Conservation (phyloP, 2,329 filamentous ascomycete species). For the Pestalotiopsis sp. region DNA sequence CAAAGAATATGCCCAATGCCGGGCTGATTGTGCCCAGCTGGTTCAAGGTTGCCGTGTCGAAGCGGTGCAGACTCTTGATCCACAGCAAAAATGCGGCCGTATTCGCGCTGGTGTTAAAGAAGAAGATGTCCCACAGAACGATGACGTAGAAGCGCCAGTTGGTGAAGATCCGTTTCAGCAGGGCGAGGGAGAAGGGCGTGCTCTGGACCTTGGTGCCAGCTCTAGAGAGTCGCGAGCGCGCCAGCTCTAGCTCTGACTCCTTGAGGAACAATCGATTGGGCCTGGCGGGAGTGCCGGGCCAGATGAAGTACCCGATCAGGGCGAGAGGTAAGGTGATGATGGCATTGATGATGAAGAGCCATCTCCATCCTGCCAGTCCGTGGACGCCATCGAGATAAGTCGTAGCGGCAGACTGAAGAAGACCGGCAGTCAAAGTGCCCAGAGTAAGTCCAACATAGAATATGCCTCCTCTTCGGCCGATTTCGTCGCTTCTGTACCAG, state of each 20-base stretch:
- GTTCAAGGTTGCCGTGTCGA: slow-evolving; percentile 48
- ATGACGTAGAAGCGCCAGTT: slow-evolving; percentile 34
- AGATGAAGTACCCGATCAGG: slow-evolving; percentile 43
- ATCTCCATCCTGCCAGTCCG: slow-evolving; percentile 46
- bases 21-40: slow-evolving; percentile 55
- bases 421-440: slow-evolving; percentile 6
- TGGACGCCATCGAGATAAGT: slow-evolving; percentile 28
- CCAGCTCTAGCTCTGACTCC: slow-evolving; percentile 47
- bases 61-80: slow-evolving; percentile 58
- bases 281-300: slow-evolving; percentile 42
- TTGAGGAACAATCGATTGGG: slow-evolving; percentile 22
- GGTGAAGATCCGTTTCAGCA: slow-evolving; percentile 7
- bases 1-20: slow-evolving; percentile 59
- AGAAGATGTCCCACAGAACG: slow-evolving; percentile 56
- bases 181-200: slow-evolving; percentile 1
- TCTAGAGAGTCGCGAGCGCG: slow-evolving; percentile 45
- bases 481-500: slow-evolving; percentile 18
- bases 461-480: slow-evolving; percentile 20
- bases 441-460: slow-evolving; percentile 8
- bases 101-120: slow-evolving; percentile 56
- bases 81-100: slow-evolving; percentile 58
- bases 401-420: slow-evolving; percentile 13
- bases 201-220: slow-evolving; percentile 37
- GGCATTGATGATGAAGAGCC: slow-evolving; percentile 54
- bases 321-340: slow-evolving; percentile 52